Evolutionary conservation across 495 filamentous ascomycete genomes (phyloP).

Genomic region (Daldinia decipiens): DNA sequence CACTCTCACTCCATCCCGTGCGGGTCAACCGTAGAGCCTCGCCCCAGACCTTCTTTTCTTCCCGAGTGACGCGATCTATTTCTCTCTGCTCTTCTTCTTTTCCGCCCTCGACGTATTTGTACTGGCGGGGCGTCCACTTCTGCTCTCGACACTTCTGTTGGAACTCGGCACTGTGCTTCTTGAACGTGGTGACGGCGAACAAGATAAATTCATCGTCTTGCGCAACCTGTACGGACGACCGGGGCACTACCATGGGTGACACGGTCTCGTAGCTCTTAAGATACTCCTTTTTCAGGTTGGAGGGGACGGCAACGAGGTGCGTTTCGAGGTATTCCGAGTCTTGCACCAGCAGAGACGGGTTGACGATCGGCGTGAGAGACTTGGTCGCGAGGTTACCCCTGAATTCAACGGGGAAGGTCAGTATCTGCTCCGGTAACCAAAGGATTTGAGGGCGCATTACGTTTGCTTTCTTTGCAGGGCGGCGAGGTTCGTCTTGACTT

Average conservation of each 20-base stretch:
- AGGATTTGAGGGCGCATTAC: conserved; percentile 54
- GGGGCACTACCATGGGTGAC: conserved; percentile 83
- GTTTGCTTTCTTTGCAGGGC: conserved; percentile 87
- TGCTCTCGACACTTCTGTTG: conserved; percentile 87
- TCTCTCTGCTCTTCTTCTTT: conserved; percentile 87
- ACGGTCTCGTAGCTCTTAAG: conserved; percentile 88
- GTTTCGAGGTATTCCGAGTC: conserved; percentile 97
- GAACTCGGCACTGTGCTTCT: conserved; percentile 87
- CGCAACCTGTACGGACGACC: conserved; percentile 79
- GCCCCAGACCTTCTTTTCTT: conserved; percentile 88
- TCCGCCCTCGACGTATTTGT: conserved; percentile 89
- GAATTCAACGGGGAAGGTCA: conserved; percentile 20
- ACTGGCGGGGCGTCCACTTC: conserved; percentile 94
- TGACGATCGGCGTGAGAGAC: conserved; percentile 87
- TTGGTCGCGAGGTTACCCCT: conserved; percentile 95
- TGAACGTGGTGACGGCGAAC: conserved; percentile 90
- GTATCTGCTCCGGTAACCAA: not conserved
- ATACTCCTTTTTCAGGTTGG: conserved; percentile 82
- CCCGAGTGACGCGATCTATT: conserved; percentile 77
- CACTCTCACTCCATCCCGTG: conserved; percentile 90
- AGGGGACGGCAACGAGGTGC: conserved; percentile 88
- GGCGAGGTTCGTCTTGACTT: conserved; percentile 81
- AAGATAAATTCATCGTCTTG: conserved; percentile 88
- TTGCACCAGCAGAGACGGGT: conserved; percentile 79
- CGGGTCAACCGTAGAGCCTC: conserved; percentile 87